Evolutionary conservation across 2,329 filamentous ascomycete species (phyloP).

Genomic region (Plectosphaerella cucumerina): DNA sequence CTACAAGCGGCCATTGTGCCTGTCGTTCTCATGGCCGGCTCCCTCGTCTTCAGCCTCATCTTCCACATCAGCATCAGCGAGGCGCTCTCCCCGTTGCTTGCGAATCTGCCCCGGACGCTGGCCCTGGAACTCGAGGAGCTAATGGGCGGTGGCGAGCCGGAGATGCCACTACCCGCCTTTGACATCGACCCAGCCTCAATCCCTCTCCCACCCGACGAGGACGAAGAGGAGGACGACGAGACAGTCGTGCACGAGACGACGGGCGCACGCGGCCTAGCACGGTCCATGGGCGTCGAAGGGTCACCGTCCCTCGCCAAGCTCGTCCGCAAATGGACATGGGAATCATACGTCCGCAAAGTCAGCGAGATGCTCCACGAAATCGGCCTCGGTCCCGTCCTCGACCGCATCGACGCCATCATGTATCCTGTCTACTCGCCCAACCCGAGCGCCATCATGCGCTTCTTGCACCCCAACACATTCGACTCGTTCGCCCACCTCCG

Average conservation of each 20-base stretch:
- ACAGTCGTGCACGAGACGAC: slow-evolving; percentile 14
- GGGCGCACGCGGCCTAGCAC: slow-evolving; percentile 19
- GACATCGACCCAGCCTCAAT: slow-evolving; percentile 14
- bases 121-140: slow-evolving; percentile 47
- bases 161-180: slow-evolving; percentile 15
- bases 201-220: slow-evolving; percentile 16
- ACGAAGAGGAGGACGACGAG: slow-evolving; percentile 18
- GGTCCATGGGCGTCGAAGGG: slow-evolving; percentile 25
- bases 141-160: slow-evolving; percentile 39
- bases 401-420: slow-evolving; percentile 20
- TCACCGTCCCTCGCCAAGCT: slow-evolving; percentile 27
- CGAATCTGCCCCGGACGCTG: slow-evolving; percentile 74
- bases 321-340: slow-evolving; percentile 27
- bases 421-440: slow-evolving; percentile 19
- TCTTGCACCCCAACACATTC: slow-evolving; percentile 74
- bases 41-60: slow-evolving; percentile 70
- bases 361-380: slow-evolving; percentile 18
- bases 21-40: slow-evolving; percentile 69
- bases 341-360: slow-evolving; percentile 30
- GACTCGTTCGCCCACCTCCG: slow-evolving; percentile 57
- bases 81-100: slow-evolving; percentile 72
- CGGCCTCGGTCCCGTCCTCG: slow-evolving; percentile 20
- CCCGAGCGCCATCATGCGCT: slow-evolving; percentile 56
- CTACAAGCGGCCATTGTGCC: slow-evolving; percentile 65
- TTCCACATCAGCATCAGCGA: slow-evolving; percentile 71